Evolutionary conservation across 2,329 filamentous ascomycete genomes (phyloP), one percentile per base, ranked within the genome.

Genomic region (Alternaria novae-zelandiae): DNA sequence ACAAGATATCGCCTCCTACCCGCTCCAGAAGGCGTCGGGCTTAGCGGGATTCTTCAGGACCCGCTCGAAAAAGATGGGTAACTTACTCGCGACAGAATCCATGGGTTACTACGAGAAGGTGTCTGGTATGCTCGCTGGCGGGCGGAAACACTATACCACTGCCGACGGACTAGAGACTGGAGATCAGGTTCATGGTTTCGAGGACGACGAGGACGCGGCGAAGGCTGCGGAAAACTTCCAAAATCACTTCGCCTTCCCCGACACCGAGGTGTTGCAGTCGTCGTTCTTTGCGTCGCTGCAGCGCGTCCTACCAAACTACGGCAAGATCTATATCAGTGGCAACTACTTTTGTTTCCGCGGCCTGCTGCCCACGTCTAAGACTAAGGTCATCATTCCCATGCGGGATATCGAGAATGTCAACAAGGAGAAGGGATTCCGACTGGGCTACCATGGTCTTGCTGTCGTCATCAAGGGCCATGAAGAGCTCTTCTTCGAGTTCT

Each of bases 91-190:
- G 7, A 93, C 91, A 0, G 94, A 97, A 78, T 96, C 95, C 0
- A 97, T 97, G 90, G 94, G 93, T 2, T 98, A 98, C 76, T 91
- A 97, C 30, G 94, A 96, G 75, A 98, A 97, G 79, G 94, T 98
- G 0, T 97, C 95, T 0, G 95, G 94, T 41, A 98, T 98, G 92
- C 96, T 96, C 89, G 92, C 94, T 70, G 96, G 96, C 32, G 93
- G 93, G 12, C 90, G 91, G 71, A 94, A 91, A 73, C 95, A 98
- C 79, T 99, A 98, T 73, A 89, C 91, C 54, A 91, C 93, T 20
- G 87, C 86, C 21, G 89, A 92, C 13, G 85, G 90, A 10, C 83
- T 87, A 8, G 76, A 81, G 20, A 87, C 90, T 2, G 91, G 90
- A 72, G 92, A 96, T 65, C 82, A 83, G 58, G 80, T 84, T 3